phyloP scores from a whole-genome alignment of 1,139 yeast genomes.

The Pichiaceae sp. region DNA sequence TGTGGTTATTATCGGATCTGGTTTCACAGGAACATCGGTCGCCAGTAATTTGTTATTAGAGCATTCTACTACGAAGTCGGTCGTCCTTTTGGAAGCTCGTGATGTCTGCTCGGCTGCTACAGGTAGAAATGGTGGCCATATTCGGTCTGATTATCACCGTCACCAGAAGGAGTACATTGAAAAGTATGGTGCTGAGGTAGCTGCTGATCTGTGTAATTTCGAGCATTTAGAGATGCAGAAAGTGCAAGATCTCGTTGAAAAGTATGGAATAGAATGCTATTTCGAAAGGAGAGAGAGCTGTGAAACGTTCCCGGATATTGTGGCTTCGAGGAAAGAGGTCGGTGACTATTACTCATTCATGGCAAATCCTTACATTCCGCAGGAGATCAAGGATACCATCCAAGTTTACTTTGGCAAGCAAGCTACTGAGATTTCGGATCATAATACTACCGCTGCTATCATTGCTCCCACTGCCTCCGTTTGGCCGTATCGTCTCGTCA shows the following conservation, averaged over 20 bases:
- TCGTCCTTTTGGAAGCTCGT: constrained; percentile 31
- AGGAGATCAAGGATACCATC: constrained; percentile 15
- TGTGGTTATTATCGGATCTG: constrained; percentile 32
- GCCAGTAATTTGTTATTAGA: constrained; percentile 26
- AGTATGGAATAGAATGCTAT: constrained; percentile 29
- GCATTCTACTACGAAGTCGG: constrained; percentile 7
- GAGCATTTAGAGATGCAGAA: constrained; percentile 22
- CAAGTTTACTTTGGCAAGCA: constrained; percentile 17
- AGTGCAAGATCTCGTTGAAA: constrained; percentile 24
- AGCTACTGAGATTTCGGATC: constrained; percentile 16
- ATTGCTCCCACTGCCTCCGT: constrained; percentile 32
- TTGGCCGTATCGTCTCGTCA: constrained; percentile 35
- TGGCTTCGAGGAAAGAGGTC: constrained; percentile 8
- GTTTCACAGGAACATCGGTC: constrained; percentile 33
- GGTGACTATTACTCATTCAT: constrained; percentile 16
- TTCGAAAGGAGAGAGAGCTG: constrained; percentile 23
- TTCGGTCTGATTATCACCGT: constrained; percentile 29
- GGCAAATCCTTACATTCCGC: constrained; percentile 16
- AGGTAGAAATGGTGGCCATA: constrained; percentile 42
- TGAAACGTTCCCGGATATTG: constrained; percentile 26
- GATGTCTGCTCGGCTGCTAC: constrained; percentile 38
- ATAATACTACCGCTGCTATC: constrained; percentile 20
- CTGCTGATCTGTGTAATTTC: constrained; percentile 27
- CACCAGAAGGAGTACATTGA: constrained; percentile 18
- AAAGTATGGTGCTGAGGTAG: constrained; percentile 21